phyloP scores from a whole-genome alignment of 176 grass and related monocot genomes.

The Aechmea fasciata region DNA sequence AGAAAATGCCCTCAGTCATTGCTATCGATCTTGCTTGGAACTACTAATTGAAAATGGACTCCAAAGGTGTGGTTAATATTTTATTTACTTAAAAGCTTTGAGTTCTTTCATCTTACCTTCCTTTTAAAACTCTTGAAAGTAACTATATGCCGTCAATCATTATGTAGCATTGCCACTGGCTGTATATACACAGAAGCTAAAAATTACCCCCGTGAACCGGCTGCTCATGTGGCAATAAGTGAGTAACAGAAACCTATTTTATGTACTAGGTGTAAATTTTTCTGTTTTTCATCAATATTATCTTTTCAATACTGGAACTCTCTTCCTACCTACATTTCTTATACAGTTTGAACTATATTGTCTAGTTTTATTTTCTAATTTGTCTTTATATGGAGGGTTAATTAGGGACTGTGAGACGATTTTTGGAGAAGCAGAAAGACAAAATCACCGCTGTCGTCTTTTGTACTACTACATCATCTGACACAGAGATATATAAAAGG shows the following conservation, averaged over 20 bases:
- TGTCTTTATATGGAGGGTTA: slow-evolving; percentile 13
- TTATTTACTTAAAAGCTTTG: background rate
- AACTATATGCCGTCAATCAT: slow-evolving; percentile 28
- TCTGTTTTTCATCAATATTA: background rate
- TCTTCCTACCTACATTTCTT: background rate
- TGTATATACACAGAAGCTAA: slow-evolving; percentile 98
- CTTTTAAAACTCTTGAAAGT: background rate
- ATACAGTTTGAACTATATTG: slow-evolving; percentile 12
- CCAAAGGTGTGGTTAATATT: slow-evolving; percentile 44
- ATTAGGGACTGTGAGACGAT: slow-evolving; percentile 81
- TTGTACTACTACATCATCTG: slow-evolving; percentile 64
- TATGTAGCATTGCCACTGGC: slow-evolving; percentile 73
- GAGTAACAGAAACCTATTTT: slow-evolving; percentile 28
- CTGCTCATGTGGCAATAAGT: slow-evolving; percentile 99
- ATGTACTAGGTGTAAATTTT: background rate
- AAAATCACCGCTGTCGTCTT: slow-evolving; percentile 88
- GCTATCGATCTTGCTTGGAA: slow-evolving; percentile 92
- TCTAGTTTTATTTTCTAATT: background rate
- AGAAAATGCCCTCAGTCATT: slow-evolving; percentile 95
- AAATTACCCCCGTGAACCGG: slow-evolving; percentile 90
- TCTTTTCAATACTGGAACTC: background rate
- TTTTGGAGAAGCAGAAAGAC: slow-evolving; percentile 89
- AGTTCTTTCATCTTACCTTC: background rate
- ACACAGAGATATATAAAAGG: slow-evolving; percentile 97
- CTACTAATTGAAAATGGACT: slow-evolving; percentile 87